Conservation (phyloP, 2,329 filamentous ascomycete genomes). For the Sordariomycetes sp. region DNA sequence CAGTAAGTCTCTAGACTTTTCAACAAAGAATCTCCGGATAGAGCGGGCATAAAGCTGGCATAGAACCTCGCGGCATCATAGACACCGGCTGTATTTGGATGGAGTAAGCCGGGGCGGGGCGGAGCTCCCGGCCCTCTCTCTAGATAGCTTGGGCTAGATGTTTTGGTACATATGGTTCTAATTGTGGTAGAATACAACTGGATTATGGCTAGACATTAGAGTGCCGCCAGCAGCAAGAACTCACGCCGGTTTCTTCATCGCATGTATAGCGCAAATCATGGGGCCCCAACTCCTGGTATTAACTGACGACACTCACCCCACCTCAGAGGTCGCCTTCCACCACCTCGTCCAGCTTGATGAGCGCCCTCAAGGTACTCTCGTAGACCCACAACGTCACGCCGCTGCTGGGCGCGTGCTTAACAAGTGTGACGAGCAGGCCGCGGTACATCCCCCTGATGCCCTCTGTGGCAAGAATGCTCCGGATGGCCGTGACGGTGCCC, state of each 20-base stretch:
- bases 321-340: slow-evolving; percentile 9
- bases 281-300: too few relatives aligned
- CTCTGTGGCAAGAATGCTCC: slow-evolving; percentile 55
- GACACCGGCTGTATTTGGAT: not conserved
- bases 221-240: not conserved
- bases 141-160: not conserved
- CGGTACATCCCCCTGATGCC: slow-evolving; percentile 74
- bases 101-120: not conserved
- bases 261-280: not conserved
- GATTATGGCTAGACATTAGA: not conserved
- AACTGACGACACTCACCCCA: not conserved
- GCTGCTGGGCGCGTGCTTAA: slow-evolving; percentile 90
- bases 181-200: not conserved
- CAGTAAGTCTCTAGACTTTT: not conserved
- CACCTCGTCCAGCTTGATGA: slow-evolving; percentile 28
- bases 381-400: slow-evolving; percentile 94
- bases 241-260: not conserved
- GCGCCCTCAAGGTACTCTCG: slow-evolving; percentile 55
- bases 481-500: slow-evolving; percentile 52
- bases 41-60: not conserved
- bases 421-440: slow-evolving; percentile 72
- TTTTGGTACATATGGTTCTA: not conserved
- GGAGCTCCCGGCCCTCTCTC: not conserved
- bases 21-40: not conserved
- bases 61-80: not conserved